phyloP scores from a whole-genome alignment of 2,329 filamentous ascomycete species.

The Cladophialophora yegresii region DNA sequence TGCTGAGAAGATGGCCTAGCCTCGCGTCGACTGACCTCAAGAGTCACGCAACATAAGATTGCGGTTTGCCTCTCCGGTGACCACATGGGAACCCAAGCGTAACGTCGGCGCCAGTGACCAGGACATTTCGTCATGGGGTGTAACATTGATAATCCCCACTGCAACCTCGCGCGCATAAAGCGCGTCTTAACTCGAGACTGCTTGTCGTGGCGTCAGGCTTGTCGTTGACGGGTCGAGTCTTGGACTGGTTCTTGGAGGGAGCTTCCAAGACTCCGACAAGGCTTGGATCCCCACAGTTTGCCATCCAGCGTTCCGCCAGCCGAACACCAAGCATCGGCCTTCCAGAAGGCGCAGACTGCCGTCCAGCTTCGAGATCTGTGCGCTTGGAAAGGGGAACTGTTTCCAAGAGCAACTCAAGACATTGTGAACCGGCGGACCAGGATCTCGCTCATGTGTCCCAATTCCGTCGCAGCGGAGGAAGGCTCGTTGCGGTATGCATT shows the following conservation, averaged over 20 bases:
- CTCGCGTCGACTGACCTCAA: conserved; percentile 4
- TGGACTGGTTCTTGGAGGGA: conserved; percentile 12
- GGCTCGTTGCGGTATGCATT: background rate
- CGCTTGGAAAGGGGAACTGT: background rate
- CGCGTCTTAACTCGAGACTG: conserved; percentile 6
- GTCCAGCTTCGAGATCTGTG: background rate
- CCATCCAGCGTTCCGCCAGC: conserved; percentile 10
- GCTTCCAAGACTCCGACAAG: conserved; percentile 16
- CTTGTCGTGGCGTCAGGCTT: conserved; percentile 9
- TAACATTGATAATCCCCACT: conserved; percentile 8
- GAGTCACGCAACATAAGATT: conserved; percentile 6
- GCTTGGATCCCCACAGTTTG: conserved; percentile 11
- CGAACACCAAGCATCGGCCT: background rate
- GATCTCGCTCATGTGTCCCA: background rate
- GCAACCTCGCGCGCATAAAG: conserved; percentile 2
- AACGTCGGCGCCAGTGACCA: background rate
- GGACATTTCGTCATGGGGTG: conserved; percentile 6
- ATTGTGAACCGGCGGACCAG: background rate
- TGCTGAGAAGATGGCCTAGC: background rate
- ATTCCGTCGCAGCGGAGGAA: conserved; percentile 5
- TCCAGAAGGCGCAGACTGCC: background rate
- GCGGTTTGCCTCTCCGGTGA: background rate
- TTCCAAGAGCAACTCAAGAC: background rate
- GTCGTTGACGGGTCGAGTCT: conserved; percentile 10
- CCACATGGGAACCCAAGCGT: conserved; percentile 4